Evolutionary conservation across 2,329 filamentous ascomycete genomes (phyloP).

Genomic region (Ramularia collo-cygni): DNA sequence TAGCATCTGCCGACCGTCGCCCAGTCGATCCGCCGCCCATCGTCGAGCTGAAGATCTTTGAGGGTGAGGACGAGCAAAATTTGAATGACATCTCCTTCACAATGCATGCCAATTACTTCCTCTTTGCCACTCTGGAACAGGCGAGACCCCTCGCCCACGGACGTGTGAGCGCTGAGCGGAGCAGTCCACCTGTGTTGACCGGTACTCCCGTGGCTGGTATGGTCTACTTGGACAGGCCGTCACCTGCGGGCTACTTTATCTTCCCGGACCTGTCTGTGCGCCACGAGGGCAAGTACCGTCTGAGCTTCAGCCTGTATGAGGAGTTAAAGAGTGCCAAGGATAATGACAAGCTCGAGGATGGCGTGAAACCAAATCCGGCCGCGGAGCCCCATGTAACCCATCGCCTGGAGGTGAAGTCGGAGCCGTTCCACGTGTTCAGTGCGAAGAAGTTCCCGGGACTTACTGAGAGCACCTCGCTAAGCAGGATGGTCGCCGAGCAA

Average conservation of each 20-base stretch:
- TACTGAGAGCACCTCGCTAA: constrained; percentile 79
- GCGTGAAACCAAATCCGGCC: constrained; percentile 33
- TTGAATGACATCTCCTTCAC: constrained; percentile 62
- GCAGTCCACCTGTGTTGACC: constrained; percentile 76
- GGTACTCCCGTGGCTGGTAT: constrained; percentile 93
- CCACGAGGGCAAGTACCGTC: constrained; percentile 86
- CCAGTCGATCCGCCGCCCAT: constrained; percentile 93
- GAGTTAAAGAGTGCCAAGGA: constrained; percentile 82
- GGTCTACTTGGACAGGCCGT: constrained; percentile 86
- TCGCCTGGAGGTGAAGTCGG: constrained; percentile 82
- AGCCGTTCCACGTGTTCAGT: constrained; percentile 81
- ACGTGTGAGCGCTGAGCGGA: constrained; percentile 60
- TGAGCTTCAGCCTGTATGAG: constrained; percentile 90
- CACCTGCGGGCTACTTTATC: constrained; percentile 81
- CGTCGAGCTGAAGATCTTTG: constrained; percentile 79
- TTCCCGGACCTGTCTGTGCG: constrained; percentile 95
- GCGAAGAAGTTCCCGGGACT: constrained; percentile 98
- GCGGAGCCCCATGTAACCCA: constrained; percentile 64
- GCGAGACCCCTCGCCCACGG: constrained; percentile 77
- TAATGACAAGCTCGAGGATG: constrained; percentile 50
- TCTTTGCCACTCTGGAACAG: constrained; percentile 85
- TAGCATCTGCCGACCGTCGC: constrained; percentile 78
- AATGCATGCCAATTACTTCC: constrained; percentile 96
- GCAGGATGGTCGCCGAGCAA: constrained; percentile 88
- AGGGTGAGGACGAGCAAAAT: constrained; percentile 50